Percentiles rank a stretch among this genome's conserved stretches.
Conservation (phyloP, 805 yeast genomes). For the Metschnikowia chrysomelidarum region DNA sequence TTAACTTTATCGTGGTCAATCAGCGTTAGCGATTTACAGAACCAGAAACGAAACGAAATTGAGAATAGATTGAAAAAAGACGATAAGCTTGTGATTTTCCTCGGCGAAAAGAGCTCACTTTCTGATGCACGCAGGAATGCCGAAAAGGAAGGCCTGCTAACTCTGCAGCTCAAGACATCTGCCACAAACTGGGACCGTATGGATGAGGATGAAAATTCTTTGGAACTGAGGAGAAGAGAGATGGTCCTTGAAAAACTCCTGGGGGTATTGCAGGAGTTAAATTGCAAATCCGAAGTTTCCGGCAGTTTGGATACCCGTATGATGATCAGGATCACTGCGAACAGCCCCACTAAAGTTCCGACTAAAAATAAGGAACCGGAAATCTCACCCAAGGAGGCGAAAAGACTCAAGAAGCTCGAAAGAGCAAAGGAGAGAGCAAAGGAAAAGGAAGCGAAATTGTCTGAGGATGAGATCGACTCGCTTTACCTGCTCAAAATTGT, state of each 20-base stretch:
- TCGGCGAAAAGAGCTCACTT: slow-evolving; percentile 23
- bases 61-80: slow-evolving; percentile 44
- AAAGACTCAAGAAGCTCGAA: slow-evolving; percentile 18
- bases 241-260: slow-evolving; percentile 27
- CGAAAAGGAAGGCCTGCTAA: slow-evolving; percentile 17
- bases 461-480: slow-evolving; percentile 38
- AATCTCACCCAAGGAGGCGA: slow-evolving; percentile 17
- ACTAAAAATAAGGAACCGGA: slow-evolving; percentile 6
- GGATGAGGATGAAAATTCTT: slow-evolving; percentile 17
- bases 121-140: slow-evolving; percentile 13
- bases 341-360: slow-evolving; percentile 2
- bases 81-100: slow-evolving; percentile 30
- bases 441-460: slow-evolving; percentile 16
- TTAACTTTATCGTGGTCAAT: slow-evolving; percentile 57
- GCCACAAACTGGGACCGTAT: slow-evolving; percentile 12
- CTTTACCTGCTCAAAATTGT: slow-evolving; percentile 41
- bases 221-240: slow-evolving; percentile 27
- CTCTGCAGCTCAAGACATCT: slow-evolving; percentile 6
- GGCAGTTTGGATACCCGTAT: slow-evolving; percentile 29
- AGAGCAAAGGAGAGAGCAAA: slow-evolving; percentile 19
- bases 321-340: slow-evolving; percentile 20
- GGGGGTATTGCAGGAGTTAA: slow-evolving; percentile 29
- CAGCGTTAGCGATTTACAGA: slow-evolving; percentile 47
- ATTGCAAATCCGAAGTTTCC: slow-evolving; percentile 26
- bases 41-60: slow-evolving; percentile 55